Conservation (phyloP, 495 filamentous ascomycete species). For the Rhizodiscina lignyota region DNA sequence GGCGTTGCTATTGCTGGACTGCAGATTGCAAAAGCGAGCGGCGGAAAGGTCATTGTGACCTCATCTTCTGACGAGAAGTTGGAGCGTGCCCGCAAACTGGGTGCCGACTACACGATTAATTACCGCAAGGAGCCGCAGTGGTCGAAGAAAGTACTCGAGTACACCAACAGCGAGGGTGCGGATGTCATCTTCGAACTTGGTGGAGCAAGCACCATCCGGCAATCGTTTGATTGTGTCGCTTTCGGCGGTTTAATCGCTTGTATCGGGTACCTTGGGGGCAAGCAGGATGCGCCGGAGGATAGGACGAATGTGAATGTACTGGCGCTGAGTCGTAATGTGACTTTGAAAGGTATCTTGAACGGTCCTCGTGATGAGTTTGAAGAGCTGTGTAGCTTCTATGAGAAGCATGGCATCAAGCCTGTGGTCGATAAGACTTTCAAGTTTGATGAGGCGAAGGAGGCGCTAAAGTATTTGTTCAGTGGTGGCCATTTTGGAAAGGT, state of each 20-base stretch:
- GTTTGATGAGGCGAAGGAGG: slow-evolving; percentile 19
- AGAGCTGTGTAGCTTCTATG: slow-evolving; percentile 4
- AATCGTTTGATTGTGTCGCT: slow-evolving; percentile 19
- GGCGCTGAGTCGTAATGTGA: too few species aligned
- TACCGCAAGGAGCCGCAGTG: slow-evolving; percentile 54
- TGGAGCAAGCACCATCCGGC: slow-evolving; percentile 23
- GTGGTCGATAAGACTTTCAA: slow-evolving; percentile 26
- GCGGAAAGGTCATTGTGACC: slow-evolving; percentile 66
- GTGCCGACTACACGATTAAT: slow-evolving; percentile 65
- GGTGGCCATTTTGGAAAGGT: slow-evolving; percentile 69
- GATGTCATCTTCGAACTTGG: slow-evolving; percentile 38
- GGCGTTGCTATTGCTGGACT: too few species aligned
- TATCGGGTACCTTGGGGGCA: slow-evolving; percentile 25
- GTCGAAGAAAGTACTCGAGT: slow-evolving; percentile 54
- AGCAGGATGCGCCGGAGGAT: slow-evolving; percentile 14
- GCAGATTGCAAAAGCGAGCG: slow-evolving; percentile 76
- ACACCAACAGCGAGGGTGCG: slow-evolving; percentile 44
- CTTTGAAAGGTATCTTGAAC: too few species aligned
- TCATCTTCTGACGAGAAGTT: slow-evolving; percentile 54
- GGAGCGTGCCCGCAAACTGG: slow-evolving; percentile 48
- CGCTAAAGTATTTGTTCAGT: slow-evolving; percentile 41
- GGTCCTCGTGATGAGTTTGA: slow-evolving; percentile 23
- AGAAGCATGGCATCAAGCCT: slow-evolving; percentile 5
- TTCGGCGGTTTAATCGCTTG: slow-evolving; percentile 27
- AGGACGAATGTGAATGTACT: too few species aligned